Conservation (phyloP, 352 stramenopile species). For the Aphanomyces stellatus region DNA sequence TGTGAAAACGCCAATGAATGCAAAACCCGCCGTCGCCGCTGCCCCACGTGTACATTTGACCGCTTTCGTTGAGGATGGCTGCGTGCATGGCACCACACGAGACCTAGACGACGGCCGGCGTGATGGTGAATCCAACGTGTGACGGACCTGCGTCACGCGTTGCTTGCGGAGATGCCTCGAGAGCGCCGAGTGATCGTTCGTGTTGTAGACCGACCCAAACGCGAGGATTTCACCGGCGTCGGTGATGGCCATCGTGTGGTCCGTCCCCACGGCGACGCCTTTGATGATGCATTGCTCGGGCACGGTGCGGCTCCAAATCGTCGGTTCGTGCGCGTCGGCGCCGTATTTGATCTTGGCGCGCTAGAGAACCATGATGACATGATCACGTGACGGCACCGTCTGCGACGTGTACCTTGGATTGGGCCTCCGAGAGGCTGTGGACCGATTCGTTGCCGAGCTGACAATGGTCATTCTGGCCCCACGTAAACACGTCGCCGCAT, state of each 20-base stretch:
- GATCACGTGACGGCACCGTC: neutral
- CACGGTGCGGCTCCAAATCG: constrained; percentile 61
- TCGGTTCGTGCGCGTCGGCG: constrained; percentile 44
- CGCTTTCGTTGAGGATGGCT: constrained; percentile 58
- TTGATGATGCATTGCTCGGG: constrained; percentile 43
- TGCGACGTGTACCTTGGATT: constrained; percentile 25
- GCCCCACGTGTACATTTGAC: constrained; percentile 72
- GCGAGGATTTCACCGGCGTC: constrained; percentile 41
- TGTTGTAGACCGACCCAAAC: constrained; percentile 63
- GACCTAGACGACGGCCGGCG: constrained; percentile 30
- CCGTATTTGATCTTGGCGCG: constrained; percentile 55
- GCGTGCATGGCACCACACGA: constrained; percentile 72
- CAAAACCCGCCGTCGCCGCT: constrained; percentile 74
- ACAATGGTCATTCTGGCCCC: constrained; percentile 77
- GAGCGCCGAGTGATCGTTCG: constrained; percentile 45
- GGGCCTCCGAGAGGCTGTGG: constrained; percentile 44
- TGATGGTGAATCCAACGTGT: too few species aligned
- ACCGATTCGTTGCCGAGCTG: constrained; percentile 57
- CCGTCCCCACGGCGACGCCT: constrained; percentile 53
- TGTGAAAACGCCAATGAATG: neutral
- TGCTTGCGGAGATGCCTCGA: constrained; percentile 48
- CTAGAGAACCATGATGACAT: neutral
- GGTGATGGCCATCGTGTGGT: constrained; percentile 60
- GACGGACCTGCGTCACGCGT: constrained; percentile 39
- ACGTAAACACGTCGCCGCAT: constrained; percentile 75